Evolutionary conservation across 192 early-diverging fungal species (phyloP).

Genomic region (Obelidium mucronatum): DNA sequence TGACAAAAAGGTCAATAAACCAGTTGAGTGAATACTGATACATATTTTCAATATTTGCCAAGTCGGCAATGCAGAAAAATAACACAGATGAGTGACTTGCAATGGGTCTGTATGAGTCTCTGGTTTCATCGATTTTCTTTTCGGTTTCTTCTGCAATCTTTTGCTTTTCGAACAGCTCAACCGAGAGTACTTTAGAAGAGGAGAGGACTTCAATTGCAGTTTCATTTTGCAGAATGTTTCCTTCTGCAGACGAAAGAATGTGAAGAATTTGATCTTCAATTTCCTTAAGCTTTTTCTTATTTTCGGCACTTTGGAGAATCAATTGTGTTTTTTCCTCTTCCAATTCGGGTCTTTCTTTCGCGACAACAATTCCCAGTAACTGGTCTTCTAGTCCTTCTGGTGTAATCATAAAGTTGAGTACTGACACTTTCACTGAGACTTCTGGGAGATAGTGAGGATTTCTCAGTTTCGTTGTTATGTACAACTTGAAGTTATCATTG

Average conservation of each 20-base stretch:
- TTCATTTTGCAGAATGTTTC: constrained; percentile 74
- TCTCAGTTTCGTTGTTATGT: constrained; percentile 71
- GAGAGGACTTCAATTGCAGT: constrained; percentile 69
- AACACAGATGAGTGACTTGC: constrained; percentile 67
- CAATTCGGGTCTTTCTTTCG: constrained; percentile 68
- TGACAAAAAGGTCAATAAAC: constrained; percentile 72
- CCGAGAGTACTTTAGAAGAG: constrained; percentile 63
- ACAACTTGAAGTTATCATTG: constrained; percentile 61
- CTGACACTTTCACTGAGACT: constrained; percentile 66
- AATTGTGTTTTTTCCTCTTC: constrained; percentile 75
- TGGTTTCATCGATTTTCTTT: constrained; percentile 70
- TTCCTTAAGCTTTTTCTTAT: constrained; percentile 69
- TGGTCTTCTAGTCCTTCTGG: constrained; percentile 73
- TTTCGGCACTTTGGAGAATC: constrained; percentile 67
- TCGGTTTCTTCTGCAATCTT: constrained; percentile 74
- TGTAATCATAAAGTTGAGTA: constrained; percentile 78
- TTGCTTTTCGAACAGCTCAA: constrained; percentile 71
- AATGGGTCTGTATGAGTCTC: constrained; percentile 71
- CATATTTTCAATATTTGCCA: constrained; percentile 75
- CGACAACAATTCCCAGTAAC: constrained; percentile 68
- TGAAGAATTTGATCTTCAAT: constrained; percentile 70
- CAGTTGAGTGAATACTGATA: constrained; percentile 73
- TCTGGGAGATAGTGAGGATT: constrained; percentile 74
- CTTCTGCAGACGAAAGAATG: constrained; percentile 68
- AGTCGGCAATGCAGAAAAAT: constrained; percentile 73